Base-by-base conservation (phyloP, 2,329 filamentous ascomycete species). In the Cladosporium sphaerospermum region DNA sequence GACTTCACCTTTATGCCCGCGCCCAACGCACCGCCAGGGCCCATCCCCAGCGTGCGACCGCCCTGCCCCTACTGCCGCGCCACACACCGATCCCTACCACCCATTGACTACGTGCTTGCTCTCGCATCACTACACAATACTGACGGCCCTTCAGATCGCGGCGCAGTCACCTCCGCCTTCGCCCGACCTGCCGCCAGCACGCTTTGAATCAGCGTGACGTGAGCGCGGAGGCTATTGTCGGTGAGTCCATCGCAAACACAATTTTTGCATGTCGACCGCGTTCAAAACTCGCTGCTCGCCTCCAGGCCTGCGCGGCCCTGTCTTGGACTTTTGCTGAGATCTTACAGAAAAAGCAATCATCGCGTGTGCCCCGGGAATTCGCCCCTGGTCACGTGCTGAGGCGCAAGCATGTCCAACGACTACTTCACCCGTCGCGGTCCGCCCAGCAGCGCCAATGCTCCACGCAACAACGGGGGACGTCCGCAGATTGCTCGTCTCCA, bases 401-500 rank as follows among this genome's bases (percentile, higher is more conserved):
- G 11, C 40, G 47, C 47, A 43, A 23, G 40, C 40, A 42, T 23
- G 16, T 31, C 47, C 39, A 51, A 51, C 34, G 47, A 44, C 18
- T 51, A 51, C 31, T 51, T 51, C 40, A 40, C 28, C 11, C 47
- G 47, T 14, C 34, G 36, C 10, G 36, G 36, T 34, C 45, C 39
- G 34, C 31, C 47, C 16, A 40, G 39, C 39, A 23, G 11, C 6
- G 16, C 16, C 6, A 23, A 28, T 28, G n/a, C 23, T 9, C 18
- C 42, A 10, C 18, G 31, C 19, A 32, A 33, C 42, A 39, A 39
- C 36, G 36, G n/a, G 8, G 28, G n/a, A 10, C 41, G 42, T 5
- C 50, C 50, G 14, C 19, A 34, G 6, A 28, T 53, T 3, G 19
- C 42, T 40, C 50, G 43, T 23, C 34, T 53, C n/a, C 50, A 53